A percentile compares a stretch with the other conserved stretches of the same genome.
Evolutionary conservation across 257 asterid species (phyloP).

Genomic region (Fraxinus pennsylvanica): DNA sequence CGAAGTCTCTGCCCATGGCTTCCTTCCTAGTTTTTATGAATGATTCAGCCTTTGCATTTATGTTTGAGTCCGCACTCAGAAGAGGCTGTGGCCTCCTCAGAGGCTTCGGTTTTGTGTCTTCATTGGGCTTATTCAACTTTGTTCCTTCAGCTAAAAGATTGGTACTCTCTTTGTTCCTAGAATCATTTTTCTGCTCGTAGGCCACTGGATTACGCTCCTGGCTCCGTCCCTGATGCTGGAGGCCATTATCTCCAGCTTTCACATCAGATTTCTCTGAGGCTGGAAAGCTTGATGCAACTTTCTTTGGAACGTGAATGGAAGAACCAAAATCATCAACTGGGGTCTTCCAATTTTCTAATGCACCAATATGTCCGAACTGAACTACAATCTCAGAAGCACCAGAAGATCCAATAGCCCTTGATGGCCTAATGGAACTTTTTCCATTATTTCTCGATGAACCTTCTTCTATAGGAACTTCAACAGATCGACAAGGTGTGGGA

Average conservation of each 20-base stretch:
- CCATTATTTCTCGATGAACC: conserved; percentile 23
- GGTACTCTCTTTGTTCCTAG: background rate
- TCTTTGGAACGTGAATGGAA: conserved; percentile 17
- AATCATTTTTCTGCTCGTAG: background rate
- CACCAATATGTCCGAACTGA: conserved; percentile 48
- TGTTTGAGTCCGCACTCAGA: conserved; percentile 38
- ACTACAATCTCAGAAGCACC: conserved; percentile 28
- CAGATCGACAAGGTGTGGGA: conserved; percentile 12
- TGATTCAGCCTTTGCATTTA: conserved; percentile 53
- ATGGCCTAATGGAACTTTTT: background rate
- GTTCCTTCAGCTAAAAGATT: conserved; percentile 6
- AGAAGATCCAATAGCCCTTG: conserved; percentile 12
- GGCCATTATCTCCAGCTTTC: background rate
- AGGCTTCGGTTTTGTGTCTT: conserved; percentile 24
- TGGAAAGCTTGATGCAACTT: conserved; percentile 19
- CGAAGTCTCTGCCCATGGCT: conserved; percentile 39
- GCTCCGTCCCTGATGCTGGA: background rate
- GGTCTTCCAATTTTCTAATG: conserved; percentile 2
- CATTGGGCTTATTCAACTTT: conserved; percentile 8
- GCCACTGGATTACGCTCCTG: background rate
- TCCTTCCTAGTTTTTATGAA: conserved; percentile 56
- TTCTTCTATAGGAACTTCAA: conserved; percentile 25
- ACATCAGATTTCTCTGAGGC: background rate
- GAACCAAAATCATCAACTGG: background rate
- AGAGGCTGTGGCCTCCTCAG: conserved; percentile 32